phyloP scores from a whole-genome alignment of 2,329 filamentous ascomycete species.

The Fusarium musae region DNA sequence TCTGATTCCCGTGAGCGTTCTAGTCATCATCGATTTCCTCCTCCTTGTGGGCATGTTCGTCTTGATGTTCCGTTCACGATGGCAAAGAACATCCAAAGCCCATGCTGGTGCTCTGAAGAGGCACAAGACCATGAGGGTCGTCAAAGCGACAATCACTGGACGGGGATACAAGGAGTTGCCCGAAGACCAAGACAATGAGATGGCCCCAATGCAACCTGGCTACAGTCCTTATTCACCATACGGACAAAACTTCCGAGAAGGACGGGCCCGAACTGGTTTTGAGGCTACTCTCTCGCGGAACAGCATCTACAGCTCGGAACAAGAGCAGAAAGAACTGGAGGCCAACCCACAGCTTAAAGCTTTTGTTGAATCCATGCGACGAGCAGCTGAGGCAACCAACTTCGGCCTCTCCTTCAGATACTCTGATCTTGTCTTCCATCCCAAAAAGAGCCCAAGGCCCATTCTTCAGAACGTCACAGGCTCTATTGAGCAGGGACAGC shows the following conservation, averaged over 20 bases:
- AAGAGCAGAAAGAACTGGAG: conserved; percentile 24
- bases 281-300: conserved; percentile 51
- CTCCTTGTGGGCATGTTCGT: conserved; percentile 49
- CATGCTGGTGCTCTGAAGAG: conserved; percentile 29
- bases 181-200: conserved; percentile 51
- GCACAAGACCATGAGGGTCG: conserved; percentile 43
- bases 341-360: conserved; percentile 54
- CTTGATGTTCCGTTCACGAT: conserved; percentile 33
- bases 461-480: conserved; percentile 66
- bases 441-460: conserved; percentile 55
- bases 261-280: conserved; percentile 48
- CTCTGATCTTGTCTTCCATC: conserved; percentile 60
- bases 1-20: conserved; percentile 56
- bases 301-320: conserved; percentile 44
- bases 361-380: conserved; percentile 65
- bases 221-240: conserved; percentile 37
- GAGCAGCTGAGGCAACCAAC: conserved; percentile 60
- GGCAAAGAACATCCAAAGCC: conserved; percentile 24
- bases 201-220: conserved; percentile 48
- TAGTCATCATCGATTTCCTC: conserved; percentile 56
- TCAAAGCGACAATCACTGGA: conserved; percentile 46
- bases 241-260: conserved; percentile 20
- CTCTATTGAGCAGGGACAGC: conserved; percentile 62
- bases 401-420: conserved; percentile 67
- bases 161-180: conserved; percentile 49